phyloP scores from a whole-genome alignment of 768 basidiomycete species.

The Hortiboletus campestris region DNA sequence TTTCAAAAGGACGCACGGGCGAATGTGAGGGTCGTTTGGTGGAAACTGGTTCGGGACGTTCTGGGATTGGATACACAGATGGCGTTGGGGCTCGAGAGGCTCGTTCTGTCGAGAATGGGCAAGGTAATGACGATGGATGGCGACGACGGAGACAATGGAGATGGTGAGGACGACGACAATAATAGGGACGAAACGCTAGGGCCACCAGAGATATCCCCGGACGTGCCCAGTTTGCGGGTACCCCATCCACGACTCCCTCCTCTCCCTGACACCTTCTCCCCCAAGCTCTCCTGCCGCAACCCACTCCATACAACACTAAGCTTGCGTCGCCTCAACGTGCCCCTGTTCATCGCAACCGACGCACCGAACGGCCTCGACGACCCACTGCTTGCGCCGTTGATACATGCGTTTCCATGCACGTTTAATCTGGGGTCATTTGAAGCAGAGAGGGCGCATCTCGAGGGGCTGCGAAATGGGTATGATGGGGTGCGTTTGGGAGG shows the following conservation, averaged over 20 bases:
- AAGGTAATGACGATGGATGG: not conserved
- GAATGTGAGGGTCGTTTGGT: slow-evolving; percentile 54
- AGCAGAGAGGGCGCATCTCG: slow-evolving; percentile 29
- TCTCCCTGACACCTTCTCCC: slow-evolving; percentile 17
- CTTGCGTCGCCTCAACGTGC: slow-evolving; percentile 48
- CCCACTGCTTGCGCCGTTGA: slow-evolving; percentile 45
- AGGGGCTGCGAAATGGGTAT: slow-evolving; percentile 39
- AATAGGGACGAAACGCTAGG: slow-evolving; percentile 3
- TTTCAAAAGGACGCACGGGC: slow-evolving; percentile 45
- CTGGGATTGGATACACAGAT: slow-evolving; percentile 43
- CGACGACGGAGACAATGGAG: not conserved
- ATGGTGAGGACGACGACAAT: not conserved
- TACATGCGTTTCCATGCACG: slow-evolving; percentile 59
- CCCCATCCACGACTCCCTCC: slow-evolving; percentile 30
- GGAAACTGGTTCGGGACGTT: slow-evolving; percentile 49
- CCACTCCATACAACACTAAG: slow-evolving; percentile 33
- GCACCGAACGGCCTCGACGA: slow-evolving; percentile 38
- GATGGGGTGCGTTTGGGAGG: slow-evolving; percentile 48
- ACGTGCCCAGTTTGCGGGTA: slow-evolving; percentile 18
- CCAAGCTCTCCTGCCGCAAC: slow-evolving; percentile 37
- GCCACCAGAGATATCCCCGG: slow-evolving; percentile 19
- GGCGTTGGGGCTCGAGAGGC: slow-evolving; percentile 31
- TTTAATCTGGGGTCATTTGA: slow-evolving; percentile 57
- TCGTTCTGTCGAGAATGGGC: not conserved
- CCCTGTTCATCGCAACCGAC: slow-evolving; percentile 69